Conservation (phyloP, 2,329 filamentous ascomycete species). For the Verticillium dahliae region DNA sequence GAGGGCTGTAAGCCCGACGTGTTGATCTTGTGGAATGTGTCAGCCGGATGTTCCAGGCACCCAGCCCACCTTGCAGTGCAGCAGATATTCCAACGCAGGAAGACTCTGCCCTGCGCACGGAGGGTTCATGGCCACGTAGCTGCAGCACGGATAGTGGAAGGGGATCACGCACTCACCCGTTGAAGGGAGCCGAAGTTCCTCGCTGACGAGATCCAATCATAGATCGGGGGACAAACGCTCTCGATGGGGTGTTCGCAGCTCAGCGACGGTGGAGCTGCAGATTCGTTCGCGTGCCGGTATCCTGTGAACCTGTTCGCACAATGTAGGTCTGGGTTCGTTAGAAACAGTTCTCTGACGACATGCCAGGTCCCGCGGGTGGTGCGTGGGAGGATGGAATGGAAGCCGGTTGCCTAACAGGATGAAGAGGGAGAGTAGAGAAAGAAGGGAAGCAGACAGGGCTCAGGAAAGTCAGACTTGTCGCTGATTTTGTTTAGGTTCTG, state of each 20-base stretch:
- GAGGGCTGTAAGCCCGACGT: neutral
- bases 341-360: slow-evolving; percentile 7
- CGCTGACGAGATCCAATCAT: slow-evolving; percentile 6
- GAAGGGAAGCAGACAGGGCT: slow-evolving; percentile 8
- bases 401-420: slow-evolving; percentile 1
- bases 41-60: neutral
- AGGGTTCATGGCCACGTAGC: slow-evolving; percentile 8
- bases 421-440: slow-evolving; percentile 6
- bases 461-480: slow-evolving; percentile 14
- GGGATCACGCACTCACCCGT: slow-evolving; percentile 13
- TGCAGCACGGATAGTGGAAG: slow-evolving; percentile 1
- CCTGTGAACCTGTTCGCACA: slow-evolving; percentile 12
- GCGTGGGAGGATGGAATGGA: slow-evolving; percentile 1
- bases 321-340: slow-evolving; percentile 4
- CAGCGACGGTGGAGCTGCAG: slow-evolving; percentile 6
- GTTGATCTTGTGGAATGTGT: neutral
- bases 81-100: neutral
- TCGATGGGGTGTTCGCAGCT: slow-evolving; percentile 6
- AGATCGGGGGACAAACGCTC: slow-evolving; percentile 7
- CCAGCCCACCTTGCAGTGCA: neutral
- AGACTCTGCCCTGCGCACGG: neutral
- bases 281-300: slow-evolving; percentile 5
- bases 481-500: slow-evolving; percentile 14
- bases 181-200: slow-evolving; percentile 3
- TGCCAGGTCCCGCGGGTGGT: slow-evolving; percentile 4